These are phyloP conservation scores for Juglanconis sp. DNA, from an alignment of 2,329 filamentous ascomycete species.

Conservation along the genomic window DNA sequence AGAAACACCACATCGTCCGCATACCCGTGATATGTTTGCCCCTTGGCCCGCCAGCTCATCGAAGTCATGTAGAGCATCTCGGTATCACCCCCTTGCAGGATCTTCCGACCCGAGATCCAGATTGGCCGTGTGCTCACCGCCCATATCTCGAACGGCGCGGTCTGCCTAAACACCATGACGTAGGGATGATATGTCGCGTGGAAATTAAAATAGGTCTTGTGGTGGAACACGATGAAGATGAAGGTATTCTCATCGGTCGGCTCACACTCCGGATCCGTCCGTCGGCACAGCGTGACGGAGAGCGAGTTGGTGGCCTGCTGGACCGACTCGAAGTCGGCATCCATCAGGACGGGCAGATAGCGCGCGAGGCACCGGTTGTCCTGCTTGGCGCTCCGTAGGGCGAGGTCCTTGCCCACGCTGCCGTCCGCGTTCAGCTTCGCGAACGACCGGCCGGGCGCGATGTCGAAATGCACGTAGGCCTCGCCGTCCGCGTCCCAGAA, in stretches of 20 bases:
- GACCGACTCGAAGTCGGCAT: slow-evolving; percentile 40
- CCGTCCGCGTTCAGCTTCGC: slow-evolving; percentile 43
- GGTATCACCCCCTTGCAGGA: slow-evolving; percentile 24
- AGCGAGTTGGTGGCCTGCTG: slow-evolving; percentile 61
- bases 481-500: slow-evolving; percentile 52
- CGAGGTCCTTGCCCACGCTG: slow-evolving; percentile 44
- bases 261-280: slow-evolving; percentile 41
- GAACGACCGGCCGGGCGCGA: slow-evolving; percentile 47
- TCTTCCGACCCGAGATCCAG: slow-evolving; percentile 51
- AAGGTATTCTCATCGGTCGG: slow-evolving; percentile 48
- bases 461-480: slow-evolving; percentile 52
- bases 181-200: slow-evolving; percentile 56
- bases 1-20: slow-evolving; percentile 54
- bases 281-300: slow-evolving; percentile 50
- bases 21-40: slow-evolving; percentile 51
- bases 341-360: slow-evolving; percentile 38
- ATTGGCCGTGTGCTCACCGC: slow-evolving; percentile 48
- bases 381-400: slow-evolving; percentile 28
- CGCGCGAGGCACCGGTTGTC: slow-evolving; percentile 45
- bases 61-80: slow-evolving; percentile 59
- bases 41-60: slow-evolving; percentile 50
- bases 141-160: slow-evolving; percentile 47
- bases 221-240: slow-evolving; percentile 52
- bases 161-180: slow-evolving; percentile 46
- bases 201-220: slow-evolving; percentile 46